These are phyloP conservation scores for Dictyostelium intermedium DNA, from an alignment of 78 protist species.

Conservation along the genomic window DNA sequence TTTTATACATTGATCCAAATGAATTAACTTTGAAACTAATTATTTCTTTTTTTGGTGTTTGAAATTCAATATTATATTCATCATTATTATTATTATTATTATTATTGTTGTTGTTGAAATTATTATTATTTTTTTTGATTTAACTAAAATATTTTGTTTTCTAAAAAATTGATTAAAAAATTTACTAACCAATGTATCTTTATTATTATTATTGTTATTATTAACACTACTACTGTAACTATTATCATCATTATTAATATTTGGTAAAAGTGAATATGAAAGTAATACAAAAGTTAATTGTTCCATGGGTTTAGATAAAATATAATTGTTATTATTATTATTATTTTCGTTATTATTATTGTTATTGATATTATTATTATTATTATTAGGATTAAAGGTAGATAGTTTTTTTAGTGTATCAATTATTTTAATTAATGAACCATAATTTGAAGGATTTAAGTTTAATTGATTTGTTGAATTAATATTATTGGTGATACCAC, in stretches of 20 bases:
- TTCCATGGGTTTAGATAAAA: background rate
- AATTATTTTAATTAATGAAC: background rate
- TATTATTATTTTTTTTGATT: background rate
- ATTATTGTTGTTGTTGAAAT: too few relatives aligned
- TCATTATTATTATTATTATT: background rate
- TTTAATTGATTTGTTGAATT: background rate
- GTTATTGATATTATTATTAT: too few relatives aligned
- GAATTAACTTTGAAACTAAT: background rate
- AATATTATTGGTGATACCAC: background rate
- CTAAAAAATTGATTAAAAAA: background rate
- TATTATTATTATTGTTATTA: background rate
- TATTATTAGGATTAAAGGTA: too few relatives aligned
- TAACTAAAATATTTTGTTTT: background rate
- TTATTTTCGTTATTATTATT: too few relatives aligned
- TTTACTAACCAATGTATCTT: background rate
- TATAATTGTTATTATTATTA: background rate
- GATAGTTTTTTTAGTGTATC: background rate
- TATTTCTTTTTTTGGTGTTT: background rate
- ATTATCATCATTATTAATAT: background rate
- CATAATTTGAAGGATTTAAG: background rate
- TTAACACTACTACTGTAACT: background rate
- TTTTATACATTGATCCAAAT: background rate
- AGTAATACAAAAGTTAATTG: background rate
- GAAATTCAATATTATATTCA: background rate
- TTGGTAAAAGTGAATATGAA: background rate